These are phyloP conservation scores for Austropuccinia psidii DNA, from an alignment of 1,284 basidiomycete genomes.

Conservation along the genomic window DNA sequence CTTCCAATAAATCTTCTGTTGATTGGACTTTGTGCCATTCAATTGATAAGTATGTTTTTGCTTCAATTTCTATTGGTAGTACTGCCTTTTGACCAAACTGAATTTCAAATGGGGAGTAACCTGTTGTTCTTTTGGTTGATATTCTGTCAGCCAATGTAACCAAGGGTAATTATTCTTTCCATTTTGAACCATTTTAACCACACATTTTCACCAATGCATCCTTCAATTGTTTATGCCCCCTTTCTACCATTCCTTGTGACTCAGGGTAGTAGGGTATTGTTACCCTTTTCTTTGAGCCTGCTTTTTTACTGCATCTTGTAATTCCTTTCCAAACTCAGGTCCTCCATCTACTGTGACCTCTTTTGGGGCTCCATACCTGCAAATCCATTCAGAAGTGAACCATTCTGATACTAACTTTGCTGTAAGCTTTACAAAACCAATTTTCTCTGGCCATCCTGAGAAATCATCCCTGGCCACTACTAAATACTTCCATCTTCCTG, in stretches of 20 bases:
- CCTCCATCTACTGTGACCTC: too few species aligned
- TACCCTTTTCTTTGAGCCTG: too few species aligned
- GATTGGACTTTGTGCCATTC: not conserved
- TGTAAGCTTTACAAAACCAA: not conserved
- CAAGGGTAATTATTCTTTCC: too few species aligned
- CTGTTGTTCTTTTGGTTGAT: too few species aligned
- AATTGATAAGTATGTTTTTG: too few species aligned
- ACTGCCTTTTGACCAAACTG: not conserved
- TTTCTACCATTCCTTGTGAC: too few species aligned
- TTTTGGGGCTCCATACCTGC: too few species aligned
- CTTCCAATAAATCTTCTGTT: too few species aligned
- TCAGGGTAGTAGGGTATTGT: not conserved
- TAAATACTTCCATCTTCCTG: slow-evolving; percentile 7
- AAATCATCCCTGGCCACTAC: slow-evolving; percentile 34
- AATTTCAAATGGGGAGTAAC: not conserved
- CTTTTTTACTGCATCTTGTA: too few species aligned
- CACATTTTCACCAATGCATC: not conserved
- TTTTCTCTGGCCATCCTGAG: slow-evolving; percentile 24
- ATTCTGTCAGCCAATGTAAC: too few species aligned
- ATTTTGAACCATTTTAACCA: not conserved
- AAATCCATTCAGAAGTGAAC: too few species aligned
- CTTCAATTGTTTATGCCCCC: not conserved
- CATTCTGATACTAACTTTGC: not conserved
- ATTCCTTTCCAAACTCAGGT: too few species aligned
- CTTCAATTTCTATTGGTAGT: not conserved